A percentile compares a stretch with the other conserved stretches of the same genome.
These are phyloP conservation scores for Penicillium hesseltinei DNA, from an alignment of 2,329 filamentous ascomycete species.

Conservation along the genomic window DNA sequence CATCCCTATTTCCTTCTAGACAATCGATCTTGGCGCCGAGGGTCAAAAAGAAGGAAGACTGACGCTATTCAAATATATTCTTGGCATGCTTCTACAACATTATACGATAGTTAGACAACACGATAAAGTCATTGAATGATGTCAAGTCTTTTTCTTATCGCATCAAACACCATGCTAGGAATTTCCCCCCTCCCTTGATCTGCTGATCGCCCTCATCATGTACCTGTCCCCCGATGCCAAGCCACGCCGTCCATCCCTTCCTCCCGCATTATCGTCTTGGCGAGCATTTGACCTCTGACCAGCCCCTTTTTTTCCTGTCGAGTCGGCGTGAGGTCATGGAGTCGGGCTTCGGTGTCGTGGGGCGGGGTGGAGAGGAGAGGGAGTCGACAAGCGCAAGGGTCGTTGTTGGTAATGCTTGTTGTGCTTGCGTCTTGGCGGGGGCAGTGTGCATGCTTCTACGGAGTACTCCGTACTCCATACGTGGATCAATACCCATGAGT, in stretches of 20 bases:
- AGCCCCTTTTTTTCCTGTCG: conserved; percentile 2
- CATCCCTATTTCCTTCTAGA: background rate
- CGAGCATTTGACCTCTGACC: conserved; percentile 10
- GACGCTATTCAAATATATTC: conserved; percentile 2
- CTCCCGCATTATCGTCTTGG: conserved; percentile 30
- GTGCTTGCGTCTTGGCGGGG: conserved; percentile 18
- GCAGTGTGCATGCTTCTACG: conserved; percentile 13
- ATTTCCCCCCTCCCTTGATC: conserved; percentile 14
- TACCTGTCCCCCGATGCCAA: conserved; percentile 21
- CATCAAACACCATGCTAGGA: background rate
- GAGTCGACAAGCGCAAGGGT: conserved; percentile 11
- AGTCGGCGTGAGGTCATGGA: conserved; percentile 1
- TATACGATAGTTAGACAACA: background rate
- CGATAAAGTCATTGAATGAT: conserved; percentile 10
- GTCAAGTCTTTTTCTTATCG: background rate
- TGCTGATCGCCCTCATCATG: conserved; percentile 9
- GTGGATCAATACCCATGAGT: background rate
- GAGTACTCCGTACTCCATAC: background rate
- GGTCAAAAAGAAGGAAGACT: background rate
- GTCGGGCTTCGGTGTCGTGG: conserved; percentile 2
- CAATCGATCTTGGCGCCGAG: conserved; percentile 3
- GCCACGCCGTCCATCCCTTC: conserved; percentile 30
- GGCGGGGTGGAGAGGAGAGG: conserved; percentile 14
- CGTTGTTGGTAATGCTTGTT: conserved; percentile 10
- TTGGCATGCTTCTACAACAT: background rate